Conservation (phyloP, 1,139 yeast genomes). For the Geotrichum macrosporum region DNA sequence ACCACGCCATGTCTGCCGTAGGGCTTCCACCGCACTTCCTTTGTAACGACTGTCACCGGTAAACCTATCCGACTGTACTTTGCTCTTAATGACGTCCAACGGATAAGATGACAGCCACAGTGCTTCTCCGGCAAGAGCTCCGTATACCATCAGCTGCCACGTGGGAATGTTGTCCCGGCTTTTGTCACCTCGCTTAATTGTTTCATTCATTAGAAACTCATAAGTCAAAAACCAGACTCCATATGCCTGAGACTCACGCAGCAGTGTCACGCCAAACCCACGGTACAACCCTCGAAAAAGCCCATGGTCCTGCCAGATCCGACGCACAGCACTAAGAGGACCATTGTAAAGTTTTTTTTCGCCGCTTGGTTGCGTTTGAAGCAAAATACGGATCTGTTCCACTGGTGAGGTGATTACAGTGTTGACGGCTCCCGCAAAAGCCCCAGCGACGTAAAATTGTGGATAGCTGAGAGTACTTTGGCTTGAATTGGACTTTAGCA, state of each 20-base stretch:
- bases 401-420: conserved; percentile 86
- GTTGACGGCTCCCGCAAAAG: conserved; percentile 84
- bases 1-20: conserved; percentile 43
- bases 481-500: conserved; percentile 33
- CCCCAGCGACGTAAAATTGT: conserved; percentile 77
- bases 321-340: conserved; percentile 69
- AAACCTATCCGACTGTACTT: conserved; percentile 64
- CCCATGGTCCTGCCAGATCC: conserved; percentile 50
- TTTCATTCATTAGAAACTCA: conserved; percentile 51
- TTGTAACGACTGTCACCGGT: conserved; percentile 43
- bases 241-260: conserved; percentile 72
- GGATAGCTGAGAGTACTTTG: conserved; percentile 46
- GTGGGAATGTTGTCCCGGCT: conserved; percentile 55
- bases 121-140: conserved; percentile 70
- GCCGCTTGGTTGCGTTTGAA: conserved; percentile 76
- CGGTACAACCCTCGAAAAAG: conserved; percentile 52
- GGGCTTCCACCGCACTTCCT: conserved; percentile 48
- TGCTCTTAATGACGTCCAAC: conserved; percentile 63
- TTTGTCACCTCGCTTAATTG: conserved; percentile 22
- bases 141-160: conserved; percentile 55
- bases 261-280: conserved; percentile 55
- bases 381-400: conserved; percentile 84
- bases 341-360: conserved; percentile 54
- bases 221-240: conserved; percentile 79
- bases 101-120: conserved; percentile 72